Conservation (phyloP, 2,329 filamentous ascomycete genomes). For the Fusarium odoratissimum region DNA sequence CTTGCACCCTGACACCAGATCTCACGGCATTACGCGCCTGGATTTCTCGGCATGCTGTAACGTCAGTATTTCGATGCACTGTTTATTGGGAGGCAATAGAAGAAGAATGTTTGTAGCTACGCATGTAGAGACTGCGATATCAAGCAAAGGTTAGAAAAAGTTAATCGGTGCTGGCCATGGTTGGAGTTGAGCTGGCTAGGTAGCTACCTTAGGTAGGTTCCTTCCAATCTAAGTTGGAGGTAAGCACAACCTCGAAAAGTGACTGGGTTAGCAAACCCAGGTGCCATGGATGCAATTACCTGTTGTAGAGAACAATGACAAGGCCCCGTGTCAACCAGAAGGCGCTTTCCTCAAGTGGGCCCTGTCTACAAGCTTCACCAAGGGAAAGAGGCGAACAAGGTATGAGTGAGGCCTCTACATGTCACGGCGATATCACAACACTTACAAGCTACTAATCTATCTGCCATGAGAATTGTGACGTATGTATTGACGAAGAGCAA, state of each 20-base stretch:
- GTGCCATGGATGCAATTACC: neutral
- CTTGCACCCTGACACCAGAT: constrained; percentile 44
- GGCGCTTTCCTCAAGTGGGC: neutral
- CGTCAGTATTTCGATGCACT: constrained; percentile 15
- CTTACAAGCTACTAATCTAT: neutral
- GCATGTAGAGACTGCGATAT: neutral
- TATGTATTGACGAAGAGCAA: neutral
- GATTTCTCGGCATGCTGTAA: constrained; percentile 33
- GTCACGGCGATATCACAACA: neutral
- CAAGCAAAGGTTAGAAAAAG: neutral
- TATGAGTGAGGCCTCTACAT: neutral
- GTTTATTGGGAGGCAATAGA: neutral
- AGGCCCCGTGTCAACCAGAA: neutral
- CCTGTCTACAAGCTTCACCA: neutral
- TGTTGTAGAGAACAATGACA: neutral
- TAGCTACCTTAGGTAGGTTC: neutral
- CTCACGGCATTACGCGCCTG: constrained; percentile 45
- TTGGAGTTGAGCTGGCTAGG: neutral
- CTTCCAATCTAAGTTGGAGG: neutral
- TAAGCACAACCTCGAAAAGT: constrained; percentile 1
- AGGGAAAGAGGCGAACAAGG: neutral
- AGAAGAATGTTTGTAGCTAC: neutral
- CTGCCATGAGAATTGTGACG: neutral
- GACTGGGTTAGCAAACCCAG: neutral
- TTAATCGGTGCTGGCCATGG: neutral